Percentiles rank a stretch among this genome's conserved stretches.
These are phyloP conservation scores for Arachis stenosperma DNA, from an alignment of 306 rosid genomes.

Conservation along the genomic window DNA sequence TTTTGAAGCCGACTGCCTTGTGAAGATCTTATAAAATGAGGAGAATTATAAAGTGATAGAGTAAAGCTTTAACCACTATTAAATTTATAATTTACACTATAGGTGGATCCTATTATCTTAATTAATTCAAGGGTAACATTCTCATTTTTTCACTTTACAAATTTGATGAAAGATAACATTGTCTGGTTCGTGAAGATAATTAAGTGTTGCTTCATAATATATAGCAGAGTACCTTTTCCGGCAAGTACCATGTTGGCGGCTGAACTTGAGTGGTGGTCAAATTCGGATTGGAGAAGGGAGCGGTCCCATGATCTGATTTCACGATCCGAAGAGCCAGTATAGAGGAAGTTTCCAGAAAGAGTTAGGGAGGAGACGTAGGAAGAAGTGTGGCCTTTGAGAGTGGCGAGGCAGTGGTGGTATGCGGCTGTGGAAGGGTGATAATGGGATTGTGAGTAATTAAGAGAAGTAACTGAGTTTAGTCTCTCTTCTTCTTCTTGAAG, in stretches of 20 bases:
- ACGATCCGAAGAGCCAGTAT: constrained; percentile 74
- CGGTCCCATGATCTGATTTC: constrained; percentile 72
- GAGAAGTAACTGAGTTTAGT: constrained; percentile 49
- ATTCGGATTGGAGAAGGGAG: constrained; percentile 28
- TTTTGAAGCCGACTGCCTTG: no score
- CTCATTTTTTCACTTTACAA: no score
- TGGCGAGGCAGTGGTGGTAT: constrained; percentile 57
- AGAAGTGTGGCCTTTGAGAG: constrained; percentile 53
- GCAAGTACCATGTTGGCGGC: constrained; percentile 46
- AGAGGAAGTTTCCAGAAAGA: constrained; percentile 67
- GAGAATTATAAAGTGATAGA: no score
- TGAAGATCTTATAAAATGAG: no score
- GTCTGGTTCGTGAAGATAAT: no score
- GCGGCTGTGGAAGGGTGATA: constrained; percentile 14
- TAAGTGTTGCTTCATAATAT: no score
- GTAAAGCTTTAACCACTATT: no score
- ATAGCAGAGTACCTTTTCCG: constrained; percentile 54
- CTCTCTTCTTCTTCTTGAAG: not conserved
- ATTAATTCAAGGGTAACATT: no score
- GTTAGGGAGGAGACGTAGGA: constrained; percentile 75
- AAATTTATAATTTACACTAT: no score
- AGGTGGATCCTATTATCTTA: no score
- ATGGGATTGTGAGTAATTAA: constrained; percentile 31
- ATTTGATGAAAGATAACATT: no score
- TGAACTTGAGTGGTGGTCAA: constrained; percentile 14